Base-by-base conservation (phyloP, 345 rosid genomes). In the Eucalyptus marginata region DNA sequence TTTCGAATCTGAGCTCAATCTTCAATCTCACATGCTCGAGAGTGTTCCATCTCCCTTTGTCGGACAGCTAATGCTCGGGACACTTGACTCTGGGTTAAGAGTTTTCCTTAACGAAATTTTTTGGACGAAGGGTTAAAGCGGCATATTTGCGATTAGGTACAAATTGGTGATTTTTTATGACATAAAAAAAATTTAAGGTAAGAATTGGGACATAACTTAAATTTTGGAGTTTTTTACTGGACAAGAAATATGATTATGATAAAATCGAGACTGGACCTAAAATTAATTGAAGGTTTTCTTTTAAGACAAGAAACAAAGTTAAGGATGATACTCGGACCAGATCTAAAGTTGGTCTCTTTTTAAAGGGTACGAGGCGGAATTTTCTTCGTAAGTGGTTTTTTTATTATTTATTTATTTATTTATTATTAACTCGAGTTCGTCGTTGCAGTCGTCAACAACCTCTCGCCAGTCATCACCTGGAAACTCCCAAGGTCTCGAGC, bases 81-180 rank as follows among this genome's bases (percentile, higher is more conserved):
- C 58, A 18, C 9, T 52, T 52, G 10, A 52, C 25, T 18, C 0
- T 20, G 5, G 25, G 58, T 52, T 52, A 52, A 52, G 58, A 52
- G 58, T 18, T 56, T 56, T 56, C 1, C 13, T 6, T 18, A 17
- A 16, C 0, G 8, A 51, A 51, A 17, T 1, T 1, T 1, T 25
- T 9, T 56, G 29, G 13, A 56, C 6, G 8, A 25, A 24, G 13
- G 27, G 29, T 24, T 24, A 9, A 56, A n/a, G 16, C 0, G 18
- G 5, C 36, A 13, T n/a, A 64, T n/a, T 13, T 64, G 10, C 1
- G 3, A 13, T 64, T 1, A 29, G 4, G 3, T 29, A n/a, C 13
- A 29, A 64, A 2, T 4, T 4, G 1, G 4, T 2, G 6, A 9
- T 31, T 3, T n/a, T 31, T 31, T 66, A 8, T 0, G 7, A 62